phyloP scores from a whole-genome alignment of 345 rosid species.

The Hirschfeldia incana region DNA sequence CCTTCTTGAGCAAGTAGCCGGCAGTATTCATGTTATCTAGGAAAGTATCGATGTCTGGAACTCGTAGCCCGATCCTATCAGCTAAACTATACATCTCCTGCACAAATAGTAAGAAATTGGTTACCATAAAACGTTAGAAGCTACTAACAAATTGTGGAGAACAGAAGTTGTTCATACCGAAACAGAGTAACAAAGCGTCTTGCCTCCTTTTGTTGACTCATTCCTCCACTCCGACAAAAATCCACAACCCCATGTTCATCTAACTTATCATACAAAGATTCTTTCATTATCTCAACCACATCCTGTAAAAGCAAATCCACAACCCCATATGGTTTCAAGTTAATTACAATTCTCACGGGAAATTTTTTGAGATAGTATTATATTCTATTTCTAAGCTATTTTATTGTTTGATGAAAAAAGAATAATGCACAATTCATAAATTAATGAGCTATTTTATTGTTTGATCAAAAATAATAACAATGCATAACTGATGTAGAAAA shows the following conservation, averaged over 20 bases:
- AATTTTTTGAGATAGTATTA: too few species aligned
- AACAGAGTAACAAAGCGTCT: conserved; percentile 82
- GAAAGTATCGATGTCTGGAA: conserved; percentile 84
- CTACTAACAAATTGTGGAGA: conserved; percentile 13
- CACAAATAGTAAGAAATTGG: conserved; percentile 18
- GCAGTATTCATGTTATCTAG: conserved; percentile 84
- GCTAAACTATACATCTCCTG: conserved; percentile 98
- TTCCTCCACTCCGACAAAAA: conserved; percentile 91
- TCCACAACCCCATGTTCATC: conserved; percentile 93
- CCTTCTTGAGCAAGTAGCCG: conserved; percentile 90
- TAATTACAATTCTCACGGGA: too few species aligned
- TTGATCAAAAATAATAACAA: too few species aligned
- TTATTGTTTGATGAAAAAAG: too few species aligned
- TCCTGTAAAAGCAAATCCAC: conserved; percentile 57
- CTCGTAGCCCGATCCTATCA: conserved; percentile 79
- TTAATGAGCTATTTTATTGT: too few species aligned
- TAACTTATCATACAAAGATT: conserved; percentile 86
- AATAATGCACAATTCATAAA: too few species aligned
- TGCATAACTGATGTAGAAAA: too few species aligned
- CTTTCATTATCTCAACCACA: conserved; percentile 95
- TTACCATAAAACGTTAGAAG: conserved; percentile 2
- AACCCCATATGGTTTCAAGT: too few species aligned
- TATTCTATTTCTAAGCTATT: too few species aligned
- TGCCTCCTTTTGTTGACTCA: conserved; percentile 98
- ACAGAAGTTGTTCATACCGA: conserved; percentile 53